Evolutionary conservation across 78 protist genomes (phyloP).

Genomic region (Dictyostelium brefeldianum): DNA sequence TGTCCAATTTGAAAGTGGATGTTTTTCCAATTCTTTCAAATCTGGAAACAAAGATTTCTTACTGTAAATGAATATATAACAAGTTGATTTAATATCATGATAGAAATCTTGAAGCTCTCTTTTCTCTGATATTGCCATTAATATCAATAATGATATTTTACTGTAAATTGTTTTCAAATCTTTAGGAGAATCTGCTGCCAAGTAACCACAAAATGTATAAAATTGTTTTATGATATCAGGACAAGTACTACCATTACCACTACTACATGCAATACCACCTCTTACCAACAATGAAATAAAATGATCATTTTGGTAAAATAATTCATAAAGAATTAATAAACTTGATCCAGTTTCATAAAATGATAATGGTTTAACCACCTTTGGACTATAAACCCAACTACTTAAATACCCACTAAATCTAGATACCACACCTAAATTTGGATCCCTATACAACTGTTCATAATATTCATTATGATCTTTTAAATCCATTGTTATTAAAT

Average conservation of each 20-base stretch:
- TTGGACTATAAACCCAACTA: slow-evolving; percentile 75
- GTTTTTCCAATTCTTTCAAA: slow-evolving; percentile 69
- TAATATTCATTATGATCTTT: slow-evolving; percentile 47
- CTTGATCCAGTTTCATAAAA: slow-evolving; percentile 40
- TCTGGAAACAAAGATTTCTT: slow-evolving; percentile 67
- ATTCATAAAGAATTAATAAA: slow-evolving; percentile 53
- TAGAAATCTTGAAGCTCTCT: slow-evolving; percentile 60
- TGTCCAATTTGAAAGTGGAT: slow-evolving; percentile 35
- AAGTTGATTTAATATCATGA: slow-evolving; percentile 59
- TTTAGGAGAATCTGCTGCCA: slow-evolving; percentile 43
- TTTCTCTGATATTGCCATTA: slow-evolving; percentile 27
- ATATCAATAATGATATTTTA: slow-evolving; percentile 18
- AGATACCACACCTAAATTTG: slow-evolving; percentile 41
- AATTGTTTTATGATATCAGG: slow-evolving; percentile 57
- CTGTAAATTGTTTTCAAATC: slow-evolving; percentile 35
- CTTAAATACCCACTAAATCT: slow-evolving; percentile 68
- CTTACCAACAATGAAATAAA: slow-evolving; percentile 11
- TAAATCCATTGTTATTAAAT: background rate
- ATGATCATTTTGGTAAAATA: slow-evolving; percentile 61
- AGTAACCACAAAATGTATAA: slow-evolving; percentile 30
- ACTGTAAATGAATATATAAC: slow-evolving; percentile 64
- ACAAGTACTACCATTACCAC: slow-evolving; percentile 23
- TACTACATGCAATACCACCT: slow-evolving; percentile 13
- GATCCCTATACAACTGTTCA: slow-evolving; percentile 44
- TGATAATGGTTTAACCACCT: slow-evolving; percentile 13